These are phyloP conservation scores for Heracleum sosnowskyi DNA, from an alignment of 129 eudicot genomes.

Conservation along the genomic window DNA sequence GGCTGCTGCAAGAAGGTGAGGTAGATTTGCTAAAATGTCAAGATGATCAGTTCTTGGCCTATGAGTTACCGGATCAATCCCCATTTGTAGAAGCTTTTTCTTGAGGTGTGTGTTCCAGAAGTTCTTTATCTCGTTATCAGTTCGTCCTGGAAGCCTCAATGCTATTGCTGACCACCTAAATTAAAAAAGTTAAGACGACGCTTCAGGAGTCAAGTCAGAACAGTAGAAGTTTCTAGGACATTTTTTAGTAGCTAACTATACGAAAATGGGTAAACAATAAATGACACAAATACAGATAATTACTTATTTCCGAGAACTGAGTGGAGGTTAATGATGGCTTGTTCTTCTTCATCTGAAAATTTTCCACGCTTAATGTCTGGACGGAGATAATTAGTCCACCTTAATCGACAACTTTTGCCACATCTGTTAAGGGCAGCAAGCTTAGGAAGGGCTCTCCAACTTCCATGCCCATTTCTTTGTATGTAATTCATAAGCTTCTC, in stretches of 20 bases:
- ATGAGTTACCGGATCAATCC: slow-evolving; percentile 51
- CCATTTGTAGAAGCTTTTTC: slow-evolving; percentile 58
- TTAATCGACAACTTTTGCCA: slow-evolving; percentile 47
- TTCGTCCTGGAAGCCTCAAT: slow-evolving; percentile 43
- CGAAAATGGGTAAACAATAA: neutral
- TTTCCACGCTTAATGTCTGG: slow-evolving; percentile 51
- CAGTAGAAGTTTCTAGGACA: neutral
- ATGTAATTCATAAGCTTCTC: slow-evolving; percentile 39
- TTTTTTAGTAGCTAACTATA: no score
- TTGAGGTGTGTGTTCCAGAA: slow-evolving; percentile 50
- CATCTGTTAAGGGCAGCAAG: slow-evolving; percentile 46
- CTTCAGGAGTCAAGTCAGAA: neutral
- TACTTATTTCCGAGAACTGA: slow-evolving; percentile 58
- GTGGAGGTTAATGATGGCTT: slow-evolving; percentile 53
- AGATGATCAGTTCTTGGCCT: slow-evolving; percentile 49
- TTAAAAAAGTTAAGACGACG: neutral
- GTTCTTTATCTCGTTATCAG: slow-evolving; percentile 53
- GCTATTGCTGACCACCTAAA: slow-evolving; percentile 58
- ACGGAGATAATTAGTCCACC: slow-evolving; percentile 54
- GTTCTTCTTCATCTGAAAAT: slow-evolving; percentile 48
- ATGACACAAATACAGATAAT: neutral
- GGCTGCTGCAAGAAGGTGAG: slow-evolving; percentile 22
- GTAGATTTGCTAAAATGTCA: slow-evolving; percentile 13
- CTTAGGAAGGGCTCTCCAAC: slow-evolving; percentile 56
- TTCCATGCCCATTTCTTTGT: slow-evolving; percentile 43